Conservation (phyloP, 2,329 filamentous ascomycete species). For the Neonectria ditissima region DNA sequence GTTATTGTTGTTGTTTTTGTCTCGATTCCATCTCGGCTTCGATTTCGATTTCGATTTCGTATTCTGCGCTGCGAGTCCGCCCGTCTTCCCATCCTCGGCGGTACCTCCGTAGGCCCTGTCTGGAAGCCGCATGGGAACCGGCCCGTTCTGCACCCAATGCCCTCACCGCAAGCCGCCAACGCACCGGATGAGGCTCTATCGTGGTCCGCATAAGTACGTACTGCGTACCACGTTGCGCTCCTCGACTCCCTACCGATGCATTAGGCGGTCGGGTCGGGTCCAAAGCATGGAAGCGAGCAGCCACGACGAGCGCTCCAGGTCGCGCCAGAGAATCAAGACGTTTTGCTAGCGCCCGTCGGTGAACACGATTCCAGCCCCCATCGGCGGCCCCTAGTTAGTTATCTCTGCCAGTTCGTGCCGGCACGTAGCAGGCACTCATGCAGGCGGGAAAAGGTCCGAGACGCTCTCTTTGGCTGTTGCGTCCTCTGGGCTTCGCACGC, state of each 20-base stretch:
- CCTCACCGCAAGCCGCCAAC: slow-evolving; percentile 6
- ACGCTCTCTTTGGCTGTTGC: not conserved
- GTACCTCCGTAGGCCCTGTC: not conserved
- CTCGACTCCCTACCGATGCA: slow-evolving; percentile 8
- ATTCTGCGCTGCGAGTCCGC: slow-evolving; percentile 1
- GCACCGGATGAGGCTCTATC: slow-evolving; percentile 1
- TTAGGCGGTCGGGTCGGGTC: slow-evolving; percentile 9
- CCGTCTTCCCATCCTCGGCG: not conserved
- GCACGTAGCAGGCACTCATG: not conserved
- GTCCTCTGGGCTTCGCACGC: slow-evolving; percentile 1
- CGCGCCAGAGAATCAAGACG: slow-evolving; percentile 21
- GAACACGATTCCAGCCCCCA: slow-evolving; percentile 16
- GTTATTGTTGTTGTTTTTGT: not conserved
- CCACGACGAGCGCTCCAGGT: slow-evolving; percentile 21
- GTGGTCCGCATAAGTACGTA: not conserved
- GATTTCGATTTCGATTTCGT: slow-evolving; percentile 6
- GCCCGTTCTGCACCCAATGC: not conserved
- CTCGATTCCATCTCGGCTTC: not conserved
- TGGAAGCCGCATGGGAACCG: not conserved
- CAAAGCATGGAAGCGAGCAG: slow-evolving; percentile 18
- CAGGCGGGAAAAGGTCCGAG: not conserved
- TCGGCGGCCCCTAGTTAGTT: slow-evolving; percentile 4
- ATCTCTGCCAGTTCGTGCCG: not conserved
- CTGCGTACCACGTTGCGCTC: slow-evolving; percentile 4
- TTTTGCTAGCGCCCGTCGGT: slow-evolving; percentile 26